Conservation (phyloP, 768 basidiomycete genomes). For the Hericium rajendrae region DNA sequence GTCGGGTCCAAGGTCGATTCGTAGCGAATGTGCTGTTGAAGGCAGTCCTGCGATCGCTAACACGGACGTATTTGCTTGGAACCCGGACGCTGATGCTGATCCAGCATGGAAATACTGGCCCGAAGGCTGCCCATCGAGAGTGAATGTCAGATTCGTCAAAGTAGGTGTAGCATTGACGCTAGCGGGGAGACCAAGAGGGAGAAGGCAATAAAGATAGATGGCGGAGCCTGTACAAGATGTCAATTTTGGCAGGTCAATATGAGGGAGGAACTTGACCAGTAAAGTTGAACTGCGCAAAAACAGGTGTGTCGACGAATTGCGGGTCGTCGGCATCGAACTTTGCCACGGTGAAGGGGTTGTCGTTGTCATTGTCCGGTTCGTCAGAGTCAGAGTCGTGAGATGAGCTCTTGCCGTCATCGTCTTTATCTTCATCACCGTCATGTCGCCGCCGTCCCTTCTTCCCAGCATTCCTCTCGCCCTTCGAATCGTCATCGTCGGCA, state of each 20-base stretch:
- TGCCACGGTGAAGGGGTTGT: constrained; percentile 1
- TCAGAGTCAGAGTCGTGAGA: neutral
- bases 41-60: constrained; percentile 26
- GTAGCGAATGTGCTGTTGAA: constrained; percentile 32
- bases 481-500: neutral
- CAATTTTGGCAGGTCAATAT: neutral
- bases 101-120: constrained; percentile 24
- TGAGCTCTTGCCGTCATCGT: neutral
- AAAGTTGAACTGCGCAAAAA: constrained; percentile 33
- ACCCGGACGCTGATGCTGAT: constrained; percentile 19
- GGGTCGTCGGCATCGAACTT: constrained; percentile 23
- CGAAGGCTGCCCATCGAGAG: constrained; percentile 27
- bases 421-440: neutral
- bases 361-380: neutral
- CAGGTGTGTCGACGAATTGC: constrained; percentile 21
- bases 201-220: constrained; percentile 36
- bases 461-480: neutral
- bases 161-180: constrained; percentile 24
- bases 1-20: constrained; percentile 32
- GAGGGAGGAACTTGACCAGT: constrained; percentile 24
- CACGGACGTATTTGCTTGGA: constrained; percentile 26
- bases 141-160: constrained; percentile 34
- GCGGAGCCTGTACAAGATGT: constrained; percentile 31
- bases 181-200: constrained; percentile 21
- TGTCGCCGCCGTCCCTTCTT: neutral